Conservation (phyloP, 768 basidiomycete species). For the Russula emetica region DNA sequence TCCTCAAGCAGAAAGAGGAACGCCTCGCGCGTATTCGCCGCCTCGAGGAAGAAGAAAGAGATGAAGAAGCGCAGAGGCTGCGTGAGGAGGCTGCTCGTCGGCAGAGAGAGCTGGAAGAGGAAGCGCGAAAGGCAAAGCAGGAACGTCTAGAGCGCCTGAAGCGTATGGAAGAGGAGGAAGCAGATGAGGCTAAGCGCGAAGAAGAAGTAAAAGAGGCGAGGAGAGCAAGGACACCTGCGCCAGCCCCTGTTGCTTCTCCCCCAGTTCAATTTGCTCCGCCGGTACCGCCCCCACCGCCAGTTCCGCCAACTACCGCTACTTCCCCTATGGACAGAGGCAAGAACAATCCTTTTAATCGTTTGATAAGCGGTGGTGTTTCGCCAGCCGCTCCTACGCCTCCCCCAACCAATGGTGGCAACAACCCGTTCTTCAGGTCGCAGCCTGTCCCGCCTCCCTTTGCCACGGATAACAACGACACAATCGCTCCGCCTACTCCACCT, state of each 20-base stretch:
- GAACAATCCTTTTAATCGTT: constrained; percentile 77
- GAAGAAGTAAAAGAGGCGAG: constrained; percentile 17
- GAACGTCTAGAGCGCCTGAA: constrained; percentile 21
- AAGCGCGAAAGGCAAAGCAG: constrained; percentile 20
- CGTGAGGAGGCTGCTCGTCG: constrained; percentile 33
- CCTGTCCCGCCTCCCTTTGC: constrained; percentile 34
- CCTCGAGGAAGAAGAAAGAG: constrained; percentile 60
- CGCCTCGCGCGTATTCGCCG: constrained; percentile 63
- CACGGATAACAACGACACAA: constrained; percentile 33
- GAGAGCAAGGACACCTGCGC: constrained; percentile 39
- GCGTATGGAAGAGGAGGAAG: constrained; percentile 24
- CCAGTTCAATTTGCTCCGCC: constrained; percentile 33
- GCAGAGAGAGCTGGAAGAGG: constrained; percentile 34
- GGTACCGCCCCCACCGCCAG: constrained; percentile 39
- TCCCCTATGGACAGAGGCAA: constrained; percentile 47
- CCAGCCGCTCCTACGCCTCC: constrained; percentile 36
- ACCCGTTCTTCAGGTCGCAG: constrained; percentile 69
- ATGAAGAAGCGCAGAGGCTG: constrained; percentile 48
- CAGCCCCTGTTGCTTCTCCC: constrained; percentile 38
- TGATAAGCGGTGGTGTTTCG: constrained; percentile 49
- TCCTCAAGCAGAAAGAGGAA: constrained; percentile 72
- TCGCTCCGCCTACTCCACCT: constrained; percentile 28
- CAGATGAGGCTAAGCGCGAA: constrained; percentile 22
- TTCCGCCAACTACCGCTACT: constrained; percentile 35
- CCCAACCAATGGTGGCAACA: constrained; percentile 48